Evolutionary conservation across 306 rosid species (phyloP).

Genomic region (Rosa lucieae): DNA sequence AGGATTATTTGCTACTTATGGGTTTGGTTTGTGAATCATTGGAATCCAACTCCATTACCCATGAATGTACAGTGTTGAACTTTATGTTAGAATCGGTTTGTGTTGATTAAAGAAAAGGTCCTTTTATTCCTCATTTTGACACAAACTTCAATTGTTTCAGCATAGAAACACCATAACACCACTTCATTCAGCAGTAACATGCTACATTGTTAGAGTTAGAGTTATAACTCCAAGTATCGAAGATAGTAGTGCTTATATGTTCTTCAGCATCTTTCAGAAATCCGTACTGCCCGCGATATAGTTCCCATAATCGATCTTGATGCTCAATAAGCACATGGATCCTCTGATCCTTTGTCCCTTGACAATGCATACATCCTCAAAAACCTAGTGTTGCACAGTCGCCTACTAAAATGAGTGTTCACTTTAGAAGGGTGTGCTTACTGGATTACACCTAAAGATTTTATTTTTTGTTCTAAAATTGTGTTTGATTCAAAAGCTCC

Average conservation of each 20-base stretch:
- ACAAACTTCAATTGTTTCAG: background rate
- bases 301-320: slow-evolving; percentile 34
- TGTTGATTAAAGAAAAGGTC: background rate
- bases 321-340: slow-evolving; percentile 34
- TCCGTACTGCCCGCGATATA: slow-evolving; percentile 13
- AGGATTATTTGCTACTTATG: slow-evolving; percentile 20
- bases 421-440: background rate
- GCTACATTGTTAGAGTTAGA: background rate
- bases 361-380: background rate
- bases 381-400: background rate
- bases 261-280: slow-evolving; percentile 36
- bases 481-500: background rate
- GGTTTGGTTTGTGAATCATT: slow-evolving; percentile 25
- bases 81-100: slow-evolving; percentile 4
- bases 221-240: slow-evolving; percentile 13
- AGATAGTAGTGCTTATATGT: slow-evolving; percentile 29
- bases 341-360: slow-evolving; percentile 40
- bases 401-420: background rate
- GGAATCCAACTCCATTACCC: slow-evolving; percentile 9
- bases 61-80: slow-evolving; percentile 23
- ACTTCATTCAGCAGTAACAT: background rate
- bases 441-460: too few relatives aligned
- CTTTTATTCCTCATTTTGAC: background rate
- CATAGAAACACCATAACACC: background rate
- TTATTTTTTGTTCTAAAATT: too few relatives aligned